Conservation (phyloP, 352 stramenopile species). For the Phytophthora lateralis region DNA sequence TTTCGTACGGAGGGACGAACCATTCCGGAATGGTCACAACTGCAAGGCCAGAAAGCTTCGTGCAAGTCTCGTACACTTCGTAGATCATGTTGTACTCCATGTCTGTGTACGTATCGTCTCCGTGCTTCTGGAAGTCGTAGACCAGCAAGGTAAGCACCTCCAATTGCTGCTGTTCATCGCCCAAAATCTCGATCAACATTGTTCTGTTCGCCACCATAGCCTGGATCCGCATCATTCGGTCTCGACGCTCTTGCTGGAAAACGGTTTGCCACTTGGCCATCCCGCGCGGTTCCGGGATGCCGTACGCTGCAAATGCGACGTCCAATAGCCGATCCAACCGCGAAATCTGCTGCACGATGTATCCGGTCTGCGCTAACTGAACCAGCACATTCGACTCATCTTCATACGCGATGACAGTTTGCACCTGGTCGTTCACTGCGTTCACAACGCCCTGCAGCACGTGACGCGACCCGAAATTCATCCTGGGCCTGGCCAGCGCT, state of each 20-base stretch:
- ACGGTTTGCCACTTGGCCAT: slow-evolving; percentile 25
- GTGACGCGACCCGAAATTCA: slow-evolving; percentile 21
- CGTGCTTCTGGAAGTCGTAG: slow-evolving; percentile 35
- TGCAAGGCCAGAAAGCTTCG: slow-evolving; percentile 17
- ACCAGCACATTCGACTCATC: slow-evolving; percentile 21
- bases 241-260: slow-evolving; percentile 30
- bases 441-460: slow-evolving; percentile 22
- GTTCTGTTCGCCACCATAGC: slow-evolving; percentile 19
- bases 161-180: slow-evolving; percentile 33
- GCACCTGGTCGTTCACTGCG: slow-evolving; percentile 24
- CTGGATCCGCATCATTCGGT: slow-evolving; percentile 27
- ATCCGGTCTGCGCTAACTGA: slow-evolving; percentile 34
- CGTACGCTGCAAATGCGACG: slow-evolving; percentile 20
- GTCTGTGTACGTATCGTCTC: slow-evolving; percentile 24
- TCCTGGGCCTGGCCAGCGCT: slow-evolving; percentile 2
- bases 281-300: slow-evolving; percentile 17
- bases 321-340: slow-evolving; percentile 33
- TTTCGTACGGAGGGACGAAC: slow-evolving; percentile 38
- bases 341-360: slow-evolving; percentile 29
- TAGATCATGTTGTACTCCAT: slow-evolving; percentile 28
- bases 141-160: slow-evolving; percentile 32
- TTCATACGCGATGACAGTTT: slow-evolving; percentile 27
- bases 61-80: slow-evolving; percentile 25
- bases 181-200: slow-evolving; percentile 16
- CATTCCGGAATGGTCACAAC: slow-evolving; percentile 31